Percentiles rank a stretch among this genome's conserved stretches.
These are phyloP conservation scores for Dentipellis fragilis DNA, from an alignment of 768 basidiomycete genomes.

Conservation along the genomic window DNA sequence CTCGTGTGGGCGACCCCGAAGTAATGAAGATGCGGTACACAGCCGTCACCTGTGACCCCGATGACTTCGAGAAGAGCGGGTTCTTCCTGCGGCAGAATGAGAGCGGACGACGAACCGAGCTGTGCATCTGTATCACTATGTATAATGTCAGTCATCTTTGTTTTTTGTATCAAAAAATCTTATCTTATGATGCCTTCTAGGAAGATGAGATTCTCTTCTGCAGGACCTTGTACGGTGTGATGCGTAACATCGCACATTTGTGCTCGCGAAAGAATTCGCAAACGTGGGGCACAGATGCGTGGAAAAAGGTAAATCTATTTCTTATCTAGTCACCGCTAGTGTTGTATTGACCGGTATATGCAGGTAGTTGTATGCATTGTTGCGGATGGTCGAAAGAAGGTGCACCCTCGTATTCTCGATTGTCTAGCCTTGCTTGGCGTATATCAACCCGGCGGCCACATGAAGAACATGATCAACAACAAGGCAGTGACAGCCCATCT, in stretches of 20 bases:
- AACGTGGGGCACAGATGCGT: conserved; percentile 93
- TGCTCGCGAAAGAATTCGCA: conserved; percentile 83
- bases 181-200: conserved; percentile 25
- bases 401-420: conserved; percentile 78
- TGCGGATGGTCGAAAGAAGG: conserved; percentile 75
- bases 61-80: conserved; percentile 77
- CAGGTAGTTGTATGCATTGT: conserved; percentile 90
- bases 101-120: conserved; percentile 69
- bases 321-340: neutral
- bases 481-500: conserved; percentile 65
- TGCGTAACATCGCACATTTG: conserved; percentile 75
- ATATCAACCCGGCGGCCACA: conserved; percentile 64
- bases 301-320: conserved; percentile 67
- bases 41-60: conserved; percentile 89
- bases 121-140: conserved; percentile 95
- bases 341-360: neutral
- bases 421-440: conserved; percentile 89
- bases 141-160: conserved; percentile 68
- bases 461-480: conserved; percentile 58
- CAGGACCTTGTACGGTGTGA: conserved; percentile 89
- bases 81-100: conserved; percentile 83
- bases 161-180: neutral
- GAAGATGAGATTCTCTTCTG: conserved; percentile 88
- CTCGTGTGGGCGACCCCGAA: conserved; percentile 60
- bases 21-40: conserved; percentile 71